A percentile compares a stretch with the other conserved stretches of the same genome.
These are phyloP conservation scores for Brettanomyces bruxellensis DNA, from an alignment of 805 yeast species.

Conservation along the genomic window DNA sequence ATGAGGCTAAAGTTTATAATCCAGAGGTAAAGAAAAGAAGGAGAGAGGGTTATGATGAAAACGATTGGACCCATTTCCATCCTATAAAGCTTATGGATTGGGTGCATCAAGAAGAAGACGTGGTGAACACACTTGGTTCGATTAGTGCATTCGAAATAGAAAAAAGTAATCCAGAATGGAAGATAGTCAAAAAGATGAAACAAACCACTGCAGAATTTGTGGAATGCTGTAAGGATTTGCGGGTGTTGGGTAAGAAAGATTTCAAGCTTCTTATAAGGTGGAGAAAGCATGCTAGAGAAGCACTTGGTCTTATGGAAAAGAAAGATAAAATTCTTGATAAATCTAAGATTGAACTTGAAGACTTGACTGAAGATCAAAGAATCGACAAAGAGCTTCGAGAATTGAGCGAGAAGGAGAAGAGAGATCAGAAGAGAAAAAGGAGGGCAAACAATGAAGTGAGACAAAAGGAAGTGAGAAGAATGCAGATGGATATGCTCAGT, in stretches of 20 bases:
- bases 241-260: conserved; percentile 90
- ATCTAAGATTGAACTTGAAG: conserved; percentile 52
- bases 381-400: conserved; percentile 78
- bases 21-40: conserved; percentile 87
- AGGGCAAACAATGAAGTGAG: conserved; percentile 73
- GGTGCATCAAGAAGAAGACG: conserved; percentile 63
- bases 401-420: conserved; percentile 62
- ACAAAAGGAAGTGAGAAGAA: conserved; percentile 79
- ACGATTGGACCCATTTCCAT: conserved; percentile 68
- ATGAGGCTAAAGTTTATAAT: conserved; percentile 87
- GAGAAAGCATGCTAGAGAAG: conserved; percentile 78
- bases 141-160: conserved; percentile 57
- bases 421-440: conserved; percentile 68
- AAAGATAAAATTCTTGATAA: conserved; percentile 42
- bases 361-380: conserved; percentile 77
- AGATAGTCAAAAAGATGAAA: conserved; percentile 58
- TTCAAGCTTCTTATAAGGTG: conserved; percentile 78
- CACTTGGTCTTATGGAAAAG: conserved; percentile 56
- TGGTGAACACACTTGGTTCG: conserved; percentile 73
- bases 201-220: conserved; percentile 71
- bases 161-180: conserved; percentile 62
- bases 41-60: conserved; percentile 97
- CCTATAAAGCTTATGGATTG: conserved; percentile 71
- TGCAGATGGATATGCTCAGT: conserved; percentile 94
- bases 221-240: conserved; percentile 83